Evolutionary conservation across 495 filamentous ascomycete genomes (phyloP), one percentile per base, ranked within the genome.

Genomic region (Bombardia bombarda): DNA sequence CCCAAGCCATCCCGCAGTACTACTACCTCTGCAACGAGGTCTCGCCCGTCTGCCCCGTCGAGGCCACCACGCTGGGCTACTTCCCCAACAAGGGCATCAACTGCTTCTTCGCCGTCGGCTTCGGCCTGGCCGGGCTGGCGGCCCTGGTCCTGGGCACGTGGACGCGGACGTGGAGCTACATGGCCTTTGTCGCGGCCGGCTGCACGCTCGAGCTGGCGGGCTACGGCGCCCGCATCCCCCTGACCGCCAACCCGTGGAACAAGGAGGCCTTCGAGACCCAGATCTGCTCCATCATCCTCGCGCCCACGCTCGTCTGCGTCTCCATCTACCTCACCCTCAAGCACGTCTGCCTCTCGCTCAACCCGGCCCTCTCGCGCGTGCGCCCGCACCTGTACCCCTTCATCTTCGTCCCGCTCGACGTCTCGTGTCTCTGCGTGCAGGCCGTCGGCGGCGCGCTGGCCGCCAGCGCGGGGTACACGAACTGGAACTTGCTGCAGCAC

Each of bases 261-360:
- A 47, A 56, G 1, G 42, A 53, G 39, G 79, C 73, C 7, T 85
- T 84, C 57, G 72, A 84, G 55, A 70, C 80, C 23, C 80, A 85
- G 36, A 83, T 85, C 49, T 74, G 76, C 55, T 78, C 78, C 55
- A 67, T 86, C 51, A 76, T 83, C 42, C 70, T 84, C 4, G 75
- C 73, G 4, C 82, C 82, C 0, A 81, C 79, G 20, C 77, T 84
- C 26, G 57, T 84, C 52, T 75, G 80, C 31, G 76, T 79, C 9
- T 75, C 75, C 40, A 68, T 84, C 51, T 86, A 86, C 57, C 68
- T 84, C 3, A 82, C 78, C 2, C 72, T 84, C 26, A 84, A 84
- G 55, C 78, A 83, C 53, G 60, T 79, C 40, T 69, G 79, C 43
- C 61, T 83, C 14, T 58, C 66, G 23, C 60, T 84, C 30, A 72